Conservation (phyloP, 495 filamentous ascomycete genomes). For the Annulohypoxylon bovei region DNA sequence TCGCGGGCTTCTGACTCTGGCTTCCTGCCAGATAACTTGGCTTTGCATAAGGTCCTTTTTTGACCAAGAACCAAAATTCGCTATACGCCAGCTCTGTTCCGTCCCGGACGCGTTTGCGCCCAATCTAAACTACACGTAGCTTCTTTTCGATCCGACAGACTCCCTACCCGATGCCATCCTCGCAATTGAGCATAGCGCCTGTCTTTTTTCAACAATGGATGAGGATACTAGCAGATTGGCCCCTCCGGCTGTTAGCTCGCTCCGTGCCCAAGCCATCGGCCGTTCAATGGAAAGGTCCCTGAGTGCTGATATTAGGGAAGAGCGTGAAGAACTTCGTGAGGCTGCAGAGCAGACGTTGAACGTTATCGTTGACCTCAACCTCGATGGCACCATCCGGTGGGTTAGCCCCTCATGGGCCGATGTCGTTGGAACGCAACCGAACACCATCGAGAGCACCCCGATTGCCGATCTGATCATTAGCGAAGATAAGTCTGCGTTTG, state of each 20-base stretch:
- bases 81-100: conserved; percentile 17
- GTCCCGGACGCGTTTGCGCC: conserved; percentile 42
- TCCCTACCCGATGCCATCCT: conserved; percentile 40
- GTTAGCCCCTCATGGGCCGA: conserved; percentile 97
- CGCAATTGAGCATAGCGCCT: conserved; percentile 43
- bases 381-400: conserved; percentile 91
- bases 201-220: conserved; percentile 53
- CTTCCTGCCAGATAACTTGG: conserved; percentile 57
- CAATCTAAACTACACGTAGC: conserved; percentile 15
- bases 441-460: conserved; percentile 76
- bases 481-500: conserved; percentile 79
- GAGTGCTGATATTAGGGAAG: conserved; percentile 68
- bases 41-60: conserved; percentile 42
- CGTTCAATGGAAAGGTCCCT: conserved; percentile 62
- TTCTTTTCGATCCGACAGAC: conserved; percentile 26
- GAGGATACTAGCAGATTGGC: conserved; percentile 54
- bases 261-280: conserved; percentile 57
- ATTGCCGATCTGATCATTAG: conserved; percentile 82
- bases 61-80: conserved; percentile 36
- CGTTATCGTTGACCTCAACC: conserved; percentile 90
- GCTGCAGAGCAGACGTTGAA: conserved; percentile 96
- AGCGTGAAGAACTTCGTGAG: conserved; percentile 90
- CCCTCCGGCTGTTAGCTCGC: conserved; percentile 58
- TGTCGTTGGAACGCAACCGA: conserved; percentile 81
- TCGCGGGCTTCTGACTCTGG: conserved; percentile 60